Evolutionary conservation across 768 basidiomycete genomes (phyloP).

Genomic region (Lactifluus volemus): DNA sequence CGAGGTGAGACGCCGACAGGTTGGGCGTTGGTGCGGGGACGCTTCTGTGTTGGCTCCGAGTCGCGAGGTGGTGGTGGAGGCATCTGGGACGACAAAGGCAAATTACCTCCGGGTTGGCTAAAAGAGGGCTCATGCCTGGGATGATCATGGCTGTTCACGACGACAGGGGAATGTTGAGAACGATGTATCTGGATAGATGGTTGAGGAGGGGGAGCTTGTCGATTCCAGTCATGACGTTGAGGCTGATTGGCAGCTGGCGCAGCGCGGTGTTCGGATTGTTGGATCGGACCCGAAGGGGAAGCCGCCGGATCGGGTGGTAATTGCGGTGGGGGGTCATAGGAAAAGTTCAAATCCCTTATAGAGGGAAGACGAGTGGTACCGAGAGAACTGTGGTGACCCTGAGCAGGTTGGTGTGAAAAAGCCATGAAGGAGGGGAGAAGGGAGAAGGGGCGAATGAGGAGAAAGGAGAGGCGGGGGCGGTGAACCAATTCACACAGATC

Average conservation of each 20-base stretch:
- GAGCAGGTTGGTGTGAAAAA: conserved; percentile 40
- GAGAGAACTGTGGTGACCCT: conserved; percentile 31
- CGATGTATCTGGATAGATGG: conserved; percentile 15
- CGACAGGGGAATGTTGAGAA: conserved; percentile 20
- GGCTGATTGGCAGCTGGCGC: conserved; percentile 24
- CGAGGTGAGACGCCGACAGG: conserved; percentile 39
- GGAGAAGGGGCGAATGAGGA: conserved; percentile 21
- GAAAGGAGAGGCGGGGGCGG: conserved; percentile 28
- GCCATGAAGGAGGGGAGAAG: conserved; percentile 32
- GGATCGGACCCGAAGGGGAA: conserved; percentile 24
- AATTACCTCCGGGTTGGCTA: conserved; percentile 25
- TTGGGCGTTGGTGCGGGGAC: conserved; percentile 32
- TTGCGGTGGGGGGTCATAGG: conserved; percentile 30
- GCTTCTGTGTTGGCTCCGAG: conserved; percentile 34
- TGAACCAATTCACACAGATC: background rate
- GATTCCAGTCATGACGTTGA: conserved; percentile 29
- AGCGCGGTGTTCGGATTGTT: conserved; percentile 24
- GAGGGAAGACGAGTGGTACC: conserved; percentile 52
- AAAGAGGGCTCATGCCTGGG: conserved; percentile 38
- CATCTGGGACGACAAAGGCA: conserved; percentile 19
- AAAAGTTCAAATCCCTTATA: conserved; percentile 65
- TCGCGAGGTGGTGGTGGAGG: conserved; percentile 22
- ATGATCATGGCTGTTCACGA: conserved; percentile 21
- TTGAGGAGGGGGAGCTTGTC: conserved; percentile 13
- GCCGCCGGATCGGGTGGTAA: conserved; percentile 26